Conservation (phyloP, 148 eudicot species). For the Silene conica region DNA sequence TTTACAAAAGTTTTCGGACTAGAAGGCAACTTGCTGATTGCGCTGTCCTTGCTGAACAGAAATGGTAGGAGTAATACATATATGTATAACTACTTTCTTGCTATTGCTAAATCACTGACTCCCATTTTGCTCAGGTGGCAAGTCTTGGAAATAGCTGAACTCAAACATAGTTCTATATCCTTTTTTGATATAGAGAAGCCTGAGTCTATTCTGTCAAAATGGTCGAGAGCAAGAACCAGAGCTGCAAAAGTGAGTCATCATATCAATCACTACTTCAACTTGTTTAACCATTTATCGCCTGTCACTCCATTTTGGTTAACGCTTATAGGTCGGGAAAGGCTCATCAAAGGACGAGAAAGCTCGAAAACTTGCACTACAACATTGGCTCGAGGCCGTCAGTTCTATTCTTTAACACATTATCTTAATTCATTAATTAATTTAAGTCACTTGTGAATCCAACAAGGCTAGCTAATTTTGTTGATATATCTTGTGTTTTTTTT, state of each 20-base stretch:
- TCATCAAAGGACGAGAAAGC: slow-evolving; percentile 56
- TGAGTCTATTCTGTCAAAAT: slow-evolving; percentile 46
- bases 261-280: not conserved
- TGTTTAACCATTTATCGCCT: not conserved
- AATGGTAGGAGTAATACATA: no score
- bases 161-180: slow-evolving; percentile 53
- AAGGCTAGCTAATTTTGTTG: not conserved
- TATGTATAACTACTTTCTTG: no score
- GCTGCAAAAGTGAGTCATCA: slow-evolving; percentile 48
- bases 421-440: not conserved
- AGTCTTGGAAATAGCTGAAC: slow-evolving; percentile 61
- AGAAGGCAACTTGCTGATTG: slow-evolving; percentile 60
- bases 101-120: no score
- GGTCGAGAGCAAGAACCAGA: slow-evolving; percentile 63
- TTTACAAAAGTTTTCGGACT: slow-evolving; percentile 53
- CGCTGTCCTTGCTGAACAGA: slow-evolving; percentile 61
- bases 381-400: slow-evolving; percentile 72
- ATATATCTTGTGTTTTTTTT: not conserved
- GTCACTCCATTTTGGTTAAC: not conserved
- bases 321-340: slow-evolving; percentile 56
- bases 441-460: not conserved
- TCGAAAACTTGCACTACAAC: slow-evolving; percentile 58
- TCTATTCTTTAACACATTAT: no score
- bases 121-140: slow-evolving; percentile 78
- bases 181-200: slow-evolving; percentile 51